Conservation (phyloP, 2,329 filamentous ascomycete species). For the Phyllosticta capitalensis region DNA sequence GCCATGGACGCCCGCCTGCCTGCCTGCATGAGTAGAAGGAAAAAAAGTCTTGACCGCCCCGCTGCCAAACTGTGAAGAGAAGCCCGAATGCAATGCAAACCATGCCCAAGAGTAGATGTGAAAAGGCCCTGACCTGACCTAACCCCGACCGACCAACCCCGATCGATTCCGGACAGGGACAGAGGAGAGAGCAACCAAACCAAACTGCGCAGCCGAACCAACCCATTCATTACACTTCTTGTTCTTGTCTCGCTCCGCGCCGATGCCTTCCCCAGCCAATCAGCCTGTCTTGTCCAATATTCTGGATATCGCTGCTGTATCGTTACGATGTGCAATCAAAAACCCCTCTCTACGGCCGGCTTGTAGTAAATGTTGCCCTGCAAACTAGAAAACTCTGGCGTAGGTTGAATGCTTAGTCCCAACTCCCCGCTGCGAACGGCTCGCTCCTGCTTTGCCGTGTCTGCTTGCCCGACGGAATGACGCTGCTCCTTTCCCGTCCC, state of each 20-base stretch:
- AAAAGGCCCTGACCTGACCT: neutral
- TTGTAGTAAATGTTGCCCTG: neutral
- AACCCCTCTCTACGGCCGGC: neutral
- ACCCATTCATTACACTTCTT: too few relatives aligned
- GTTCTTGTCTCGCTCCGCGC: neutral
- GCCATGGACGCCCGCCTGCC: too few relatives aligned
- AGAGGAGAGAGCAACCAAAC: neutral
- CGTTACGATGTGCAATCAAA: neutral
- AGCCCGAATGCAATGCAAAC: neutral
- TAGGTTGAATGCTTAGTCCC: neutral
- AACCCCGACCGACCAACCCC: neutral
- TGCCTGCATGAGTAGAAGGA: neutral
- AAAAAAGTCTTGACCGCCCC: neutral
- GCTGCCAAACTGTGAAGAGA: neutral
- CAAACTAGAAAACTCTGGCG: neutral
- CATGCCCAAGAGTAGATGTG: neutral
- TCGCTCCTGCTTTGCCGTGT: neutral
- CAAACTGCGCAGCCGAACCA: neutral
- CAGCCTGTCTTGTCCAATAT: neutral
- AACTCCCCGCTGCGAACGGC: neutral
- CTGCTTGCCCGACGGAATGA: neutral
- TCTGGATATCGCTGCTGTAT: neutral
- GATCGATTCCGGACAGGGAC: neutral
- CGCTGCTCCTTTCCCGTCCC: neutral
- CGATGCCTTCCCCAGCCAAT: neutral